Base-by-base conservation (phyloP, 2,329 filamentous ascomycete species). In the Alternaria ethzedia region DNA sequence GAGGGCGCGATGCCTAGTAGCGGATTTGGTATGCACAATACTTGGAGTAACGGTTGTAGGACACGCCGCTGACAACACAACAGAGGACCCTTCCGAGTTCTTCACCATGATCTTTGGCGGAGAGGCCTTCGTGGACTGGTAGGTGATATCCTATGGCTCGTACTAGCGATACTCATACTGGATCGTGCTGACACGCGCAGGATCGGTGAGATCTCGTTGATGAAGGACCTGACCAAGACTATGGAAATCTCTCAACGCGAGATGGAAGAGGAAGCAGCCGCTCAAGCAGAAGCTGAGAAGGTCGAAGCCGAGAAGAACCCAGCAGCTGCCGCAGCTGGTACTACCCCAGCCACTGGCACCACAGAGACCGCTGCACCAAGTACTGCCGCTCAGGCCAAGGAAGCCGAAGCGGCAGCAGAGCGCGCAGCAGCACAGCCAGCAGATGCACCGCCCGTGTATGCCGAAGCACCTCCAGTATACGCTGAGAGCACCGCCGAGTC, bases 21-120 rank as follows among this genome's bases (percentile, higher is more conserved):
- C 74, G 96, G 96, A 66, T 99, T 99, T 80, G 92, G 92, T 87
- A 79, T 59, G 83, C 68, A 43, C 17, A 26, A 23, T 13, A 17
- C 23, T 9, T 15, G 20, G 20, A n/a, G 30, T 47, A 26, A 41
- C 23, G 23, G 46, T 64, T 73, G 36, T 74, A 61, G n/a, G 36
- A 25, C 49, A 41, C 36, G 36, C 36, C 36, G 67, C 72, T 76
- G 55, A 75, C 64, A 46, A 47, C 57, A 49, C n/a, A 25, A 59
- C 76, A 88, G 88, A 91, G 85, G 96, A 99, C 80, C 96, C 96
- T 1, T 88, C 94, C 68, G 96, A 99, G 82, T 99, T 99, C 87
- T 99, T 99, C 83, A 92, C 92, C 75, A 96, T 94, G 85, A 99
- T 99, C 73, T 99, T 99, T 78, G 96, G 96, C 72, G 96, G 96